Conservation (phyloP, 2,329 filamentous ascomycete species). For the Byssothecium circinans region DNA sequence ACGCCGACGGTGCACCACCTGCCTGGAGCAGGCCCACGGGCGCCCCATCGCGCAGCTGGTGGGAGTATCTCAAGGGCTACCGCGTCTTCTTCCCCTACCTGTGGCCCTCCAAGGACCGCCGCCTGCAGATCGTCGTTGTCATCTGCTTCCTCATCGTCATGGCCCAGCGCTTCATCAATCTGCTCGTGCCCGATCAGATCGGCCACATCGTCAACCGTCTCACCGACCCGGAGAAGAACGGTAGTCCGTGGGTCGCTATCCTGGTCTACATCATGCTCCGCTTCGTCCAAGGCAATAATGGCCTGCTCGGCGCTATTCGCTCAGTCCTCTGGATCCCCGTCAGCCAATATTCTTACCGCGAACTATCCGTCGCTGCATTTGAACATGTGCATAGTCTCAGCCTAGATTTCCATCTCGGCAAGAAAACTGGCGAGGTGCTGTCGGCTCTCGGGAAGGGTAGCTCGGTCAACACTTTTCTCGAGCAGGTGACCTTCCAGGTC, state of each 20-base stretch:
- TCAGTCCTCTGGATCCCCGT: slow-evolving; percentile 94
- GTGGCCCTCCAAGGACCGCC: slow-evolving; percentile 82
- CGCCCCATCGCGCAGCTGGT: slow-evolving; percentile 87
- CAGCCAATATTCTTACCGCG: slow-evolving; percentile 93
- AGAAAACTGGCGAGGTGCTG: slow-evolving; percentile 93
- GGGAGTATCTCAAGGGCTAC: slow-evolving; percentile 92
- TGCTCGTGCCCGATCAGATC: slow-evolving; percentile 80
- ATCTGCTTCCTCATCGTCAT: slow-evolving; percentile 81
- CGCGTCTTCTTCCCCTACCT: slow-evolving; percentile 94
- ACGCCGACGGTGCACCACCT: slow-evolving; percentile 63
- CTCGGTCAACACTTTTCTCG: slow-evolving; percentile 93
- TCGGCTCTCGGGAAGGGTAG: slow-evolving; percentile 95
- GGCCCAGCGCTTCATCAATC: slow-evolving; percentile 79
- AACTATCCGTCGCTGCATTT: slow-evolving; percentile 91
- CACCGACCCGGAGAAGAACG: slow-evolving; percentile 48
- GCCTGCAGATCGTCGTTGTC: slow-evolving; percentile 76
- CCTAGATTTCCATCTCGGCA: slow-evolving; percentile 93
- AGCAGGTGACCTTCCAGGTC: slow-evolving; percentile 94
- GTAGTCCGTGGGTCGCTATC: slow-evolving; percentile 74
- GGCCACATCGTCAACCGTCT: slow-evolving; percentile 78
- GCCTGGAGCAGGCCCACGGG: slow-evolving; percentile 90
- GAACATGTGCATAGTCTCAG: slow-evolving; percentile 96
- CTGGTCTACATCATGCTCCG: slow-evolving; percentile 76
- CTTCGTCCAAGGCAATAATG: slow-evolving; percentile 84
- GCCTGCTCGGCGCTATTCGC: slow-evolving; percentile 78